These are phyloP conservation scores for Astragalus glycyphyllos DNA, from an alignment of 306 rosid species.

Conservation along the genomic window DNA sequence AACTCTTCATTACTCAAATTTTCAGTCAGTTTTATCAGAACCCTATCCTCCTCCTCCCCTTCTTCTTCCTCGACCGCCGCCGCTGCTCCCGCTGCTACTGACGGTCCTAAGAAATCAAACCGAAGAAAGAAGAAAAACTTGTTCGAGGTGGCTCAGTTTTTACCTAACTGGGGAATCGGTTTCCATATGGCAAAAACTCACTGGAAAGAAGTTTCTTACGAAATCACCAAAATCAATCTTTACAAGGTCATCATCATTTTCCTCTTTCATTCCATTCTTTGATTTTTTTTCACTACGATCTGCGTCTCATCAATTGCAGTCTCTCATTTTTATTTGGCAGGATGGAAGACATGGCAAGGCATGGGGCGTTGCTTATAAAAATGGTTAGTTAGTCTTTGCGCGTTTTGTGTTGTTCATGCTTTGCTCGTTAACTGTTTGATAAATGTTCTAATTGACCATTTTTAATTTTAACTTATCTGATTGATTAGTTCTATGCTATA, in stretches of 20 bases:
- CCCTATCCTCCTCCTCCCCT: conserved; percentile 52
- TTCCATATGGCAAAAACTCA: conserved; percentile 91
- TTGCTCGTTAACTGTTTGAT: conserved; percentile 28
- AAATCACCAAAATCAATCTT: conserved; percentile 90
- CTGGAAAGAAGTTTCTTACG: conserved; percentile 82
- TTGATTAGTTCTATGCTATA: neutral
- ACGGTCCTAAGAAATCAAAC: conserved; percentile 64
- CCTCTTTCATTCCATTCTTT: neutral
- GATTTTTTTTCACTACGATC: too few species aligned
- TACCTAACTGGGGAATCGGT: conserved; percentile 94
- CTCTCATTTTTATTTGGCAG: conserved; percentile 41
- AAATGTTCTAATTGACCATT: neutral
- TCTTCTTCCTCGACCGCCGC: conserved; percentile 38
- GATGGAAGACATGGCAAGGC: conserved; percentile 96
- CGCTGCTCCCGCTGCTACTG: conserved; percentile 42
- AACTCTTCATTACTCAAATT: conserved; percentile 49
- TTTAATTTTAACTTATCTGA: neutral
- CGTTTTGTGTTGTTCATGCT: neutral
- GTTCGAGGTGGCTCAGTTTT: conserved; percentile 87
- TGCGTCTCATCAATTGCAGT: neutral
- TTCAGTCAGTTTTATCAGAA: conserved; percentile 60
- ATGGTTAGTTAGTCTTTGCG: conserved; percentile 66
- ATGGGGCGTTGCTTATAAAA: conserved; percentile 90
- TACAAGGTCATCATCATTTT: conserved; percentile 65
- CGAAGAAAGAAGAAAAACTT: conserved; percentile 91